Evolutionary conservation across 306 rosid species (phyloP).

Genomic region (Medicago lupulina): DNA sequence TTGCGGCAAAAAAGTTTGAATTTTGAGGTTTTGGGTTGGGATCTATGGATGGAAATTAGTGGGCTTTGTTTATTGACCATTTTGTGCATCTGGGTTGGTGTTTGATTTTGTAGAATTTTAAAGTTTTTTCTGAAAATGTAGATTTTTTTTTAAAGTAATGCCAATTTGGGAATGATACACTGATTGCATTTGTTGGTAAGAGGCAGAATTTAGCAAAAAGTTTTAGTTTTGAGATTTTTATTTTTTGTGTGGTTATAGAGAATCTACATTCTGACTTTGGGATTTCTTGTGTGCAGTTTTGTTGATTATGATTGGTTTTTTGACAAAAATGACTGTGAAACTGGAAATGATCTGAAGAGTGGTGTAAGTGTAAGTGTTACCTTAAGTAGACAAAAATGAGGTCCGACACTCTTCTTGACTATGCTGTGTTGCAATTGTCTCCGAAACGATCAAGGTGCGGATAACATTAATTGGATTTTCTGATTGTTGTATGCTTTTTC

Average conservation of each 20-base stretch:
- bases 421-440: conserved; percentile 89
- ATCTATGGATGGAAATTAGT: conserved; percentile 59
- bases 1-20: conserved; percentile 39
- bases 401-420: conserved; percentile 86
- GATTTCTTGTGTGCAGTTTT: conserved; percentile 33
- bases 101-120: conserved; percentile 29
- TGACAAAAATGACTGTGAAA: conserved; percentile 34
- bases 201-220: conserved; percentile 30
- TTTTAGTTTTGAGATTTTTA: background rate
- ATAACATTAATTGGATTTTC: conserved; percentile 34
- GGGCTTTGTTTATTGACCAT: conserved; percentile 43
- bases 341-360: conserved; percentile 53
- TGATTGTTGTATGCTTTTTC: conserved; percentile 16
- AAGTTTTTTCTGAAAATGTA: conserved; percentile 45
- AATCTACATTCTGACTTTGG: conserved; percentile 44
- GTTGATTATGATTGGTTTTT: conserved; percentile 35
- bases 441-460: conserved; percentile 84
- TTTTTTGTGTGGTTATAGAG: conserved; percentile 19
- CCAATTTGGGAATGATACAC: conserved; percentile 43
- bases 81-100: conserved; percentile 40
- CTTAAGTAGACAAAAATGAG: conserved; percentile 69
- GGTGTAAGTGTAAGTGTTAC: conserved; percentile 44
- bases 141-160: conserved; percentile 51
- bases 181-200: conserved; percentile 22
- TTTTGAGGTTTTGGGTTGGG: conserved; percentile 53